Evolutionary conservation across 306 rosid species (phyloP), one percentile per base, ranked within the genome.

Genomic region (Abrus pulchellus): DNA sequence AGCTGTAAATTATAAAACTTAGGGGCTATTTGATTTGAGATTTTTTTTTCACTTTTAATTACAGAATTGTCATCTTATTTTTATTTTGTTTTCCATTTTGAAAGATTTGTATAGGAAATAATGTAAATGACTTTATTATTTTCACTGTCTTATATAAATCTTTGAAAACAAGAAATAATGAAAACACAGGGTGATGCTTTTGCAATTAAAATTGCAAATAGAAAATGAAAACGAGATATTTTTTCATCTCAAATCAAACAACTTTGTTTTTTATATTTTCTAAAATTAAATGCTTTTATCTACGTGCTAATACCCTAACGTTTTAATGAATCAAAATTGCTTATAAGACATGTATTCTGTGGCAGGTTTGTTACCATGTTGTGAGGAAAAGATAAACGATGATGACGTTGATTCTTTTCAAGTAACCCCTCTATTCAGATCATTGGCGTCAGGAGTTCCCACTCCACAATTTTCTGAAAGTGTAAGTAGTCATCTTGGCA

Each of bases 381-480:
- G 87, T 71, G 83, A 86, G 75, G 89, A 88, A 78, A 90, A 74
- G 82, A 62, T 59, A 77, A 78, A 63, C 43, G 72, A 75, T 30
- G 83, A 78, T 45, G 89, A 76, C 48, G 71, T 83, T 78, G 80
- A 79, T 85, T 90, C 89, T 66, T 78, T 85, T 83, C 91, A 89
- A 80, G 97, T 93, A 52, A 90, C 89, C 70, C 97, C 98, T 47
- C 36, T 86, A 64, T 93, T 93, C 88, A 90, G 92, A 86, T 90
- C 97, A 75, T 89, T 90, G 85, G 93, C 94, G 50, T 93, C 94
- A 43, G 97, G 90, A 84, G 91, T 93, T 68, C 98, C 94, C 59
- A 93, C 93, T 81, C 98, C 98, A 53, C 87, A 91, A 77, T 93
- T 93, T 84, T 93, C 98, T 44, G 98, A 93, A 87, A 93, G 98